These are phyloP conservation scores for Allium cepa DNA, from an alignment of 106 monocot species.

Conservation along the genomic window DNA sequence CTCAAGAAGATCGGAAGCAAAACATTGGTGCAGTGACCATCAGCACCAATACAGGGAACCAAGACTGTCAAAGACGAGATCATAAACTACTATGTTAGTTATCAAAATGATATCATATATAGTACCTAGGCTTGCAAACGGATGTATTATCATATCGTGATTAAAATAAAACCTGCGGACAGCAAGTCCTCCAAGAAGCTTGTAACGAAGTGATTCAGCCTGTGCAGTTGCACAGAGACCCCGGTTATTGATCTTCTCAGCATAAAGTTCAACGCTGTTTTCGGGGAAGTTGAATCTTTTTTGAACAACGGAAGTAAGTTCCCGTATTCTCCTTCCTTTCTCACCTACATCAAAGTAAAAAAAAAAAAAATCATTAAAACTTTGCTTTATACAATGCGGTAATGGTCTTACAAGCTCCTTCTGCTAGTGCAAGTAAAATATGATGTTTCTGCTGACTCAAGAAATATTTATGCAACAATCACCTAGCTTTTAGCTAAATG, in stretches of 20 bases:
- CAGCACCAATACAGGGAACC: neutral
- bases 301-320: slow-evolving; percentile 32
- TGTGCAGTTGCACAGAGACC: slow-evolving; percentile 36
- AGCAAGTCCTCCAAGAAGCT: slow-evolving; percentile 36
- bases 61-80: no score
- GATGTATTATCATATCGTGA: no score
- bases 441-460: no score
- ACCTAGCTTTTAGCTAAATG: no score
- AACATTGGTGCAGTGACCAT: neutral
- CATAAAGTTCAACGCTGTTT: slow-evolving; percentile 19
- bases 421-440: no score
- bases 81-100: no score
- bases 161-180: slow-evolving; percentile 21
- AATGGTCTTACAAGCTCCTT: no score
- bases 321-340: slow-evolving; percentile 27
- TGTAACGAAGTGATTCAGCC: slow-evolving; percentile 36
- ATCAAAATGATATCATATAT: no score
- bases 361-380: neutral
- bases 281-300: slow-evolving; percentile 32
- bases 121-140: no score
- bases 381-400: neutral
- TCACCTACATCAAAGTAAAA: neutral
- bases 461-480: no score
- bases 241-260: slow-evolving; percentile 35
- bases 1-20: neutral